Evolutionary conservation across 768 basidiomycete genomes (phyloP).

Genomic region (Lepiota subincarnata): DNA sequence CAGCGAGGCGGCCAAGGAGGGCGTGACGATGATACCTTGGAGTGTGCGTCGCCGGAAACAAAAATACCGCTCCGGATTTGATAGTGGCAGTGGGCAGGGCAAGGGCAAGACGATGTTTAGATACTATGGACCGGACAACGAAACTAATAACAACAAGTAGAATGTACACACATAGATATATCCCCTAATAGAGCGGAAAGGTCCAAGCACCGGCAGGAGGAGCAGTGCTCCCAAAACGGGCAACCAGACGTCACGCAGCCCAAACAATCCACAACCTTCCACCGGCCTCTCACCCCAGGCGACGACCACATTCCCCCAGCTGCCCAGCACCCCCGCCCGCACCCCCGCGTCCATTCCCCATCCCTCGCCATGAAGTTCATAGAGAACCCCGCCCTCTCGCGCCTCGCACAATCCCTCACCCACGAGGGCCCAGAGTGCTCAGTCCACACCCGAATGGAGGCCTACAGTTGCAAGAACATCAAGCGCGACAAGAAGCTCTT

Average conservation of each 20-base stretch:
- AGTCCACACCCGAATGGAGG: conserved; percentile 91
- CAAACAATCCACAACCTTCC: conserved; percentile 1
- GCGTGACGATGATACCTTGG: conserved; percentile 13
- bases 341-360: neutral
- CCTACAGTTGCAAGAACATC: conserved; percentile 97
- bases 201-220: too few species aligned
- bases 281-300: neutral
- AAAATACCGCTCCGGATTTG: conserved; percentile 10
- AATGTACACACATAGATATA: too few species aligned
- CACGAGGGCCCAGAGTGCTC: conserved; percentile 86
- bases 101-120: conserved; percentile 14
- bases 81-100: conserved; percentile 8
- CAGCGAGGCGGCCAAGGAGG: conserved; percentile 11
- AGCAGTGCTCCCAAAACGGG: neutral
- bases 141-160: neutral
- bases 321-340: neutral
- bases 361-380: conserved; percentile 75
- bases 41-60: conserved; percentile 11
- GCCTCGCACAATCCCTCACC: conserved; percentile 73
- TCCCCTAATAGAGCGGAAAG: too few species aligned
- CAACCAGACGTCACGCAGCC: neutral
- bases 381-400: conserved; percentile 74
- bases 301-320: conserved; percentile 1
- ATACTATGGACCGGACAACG: conserved; percentile 11
- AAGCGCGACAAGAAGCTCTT: conserved; percentile 96